A percentile compares a stretch with the other conserved stretches of the same genome.
Evolutionary conservation across 2,329 filamentous ascomycete species (phyloP).

Genomic region (Stagonosporopsis rhizophila): DNA sequence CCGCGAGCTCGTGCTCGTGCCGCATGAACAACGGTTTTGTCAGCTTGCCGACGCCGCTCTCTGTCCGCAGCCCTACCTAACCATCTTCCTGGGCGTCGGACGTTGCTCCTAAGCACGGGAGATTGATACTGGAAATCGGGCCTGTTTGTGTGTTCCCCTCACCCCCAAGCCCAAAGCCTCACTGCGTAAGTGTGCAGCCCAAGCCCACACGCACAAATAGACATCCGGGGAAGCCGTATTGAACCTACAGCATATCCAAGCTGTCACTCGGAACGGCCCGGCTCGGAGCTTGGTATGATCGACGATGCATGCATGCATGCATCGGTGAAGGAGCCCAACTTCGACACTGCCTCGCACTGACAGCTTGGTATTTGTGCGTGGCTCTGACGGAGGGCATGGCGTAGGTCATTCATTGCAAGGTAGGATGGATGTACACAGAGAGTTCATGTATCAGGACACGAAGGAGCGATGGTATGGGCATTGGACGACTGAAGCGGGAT

Average conservation of each 20-base stretch:
- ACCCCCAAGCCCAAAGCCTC: neutral
- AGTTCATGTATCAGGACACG: neutral
- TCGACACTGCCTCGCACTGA: neutral
- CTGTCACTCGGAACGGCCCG: conserved; percentile 6
- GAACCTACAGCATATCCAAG: neutral
- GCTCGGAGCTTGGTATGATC: conserved; percentile 5
- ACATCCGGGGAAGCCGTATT: conserved; percentile 11
- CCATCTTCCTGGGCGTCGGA: neutral
- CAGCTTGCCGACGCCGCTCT: neutral
- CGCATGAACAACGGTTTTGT: neutral
- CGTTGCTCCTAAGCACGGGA: neutral
- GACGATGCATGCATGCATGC: neutral
- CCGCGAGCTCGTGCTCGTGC: neutral
- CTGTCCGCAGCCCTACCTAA: neutral
- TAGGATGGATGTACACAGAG: neutral
- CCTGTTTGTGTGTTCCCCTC: neutral
- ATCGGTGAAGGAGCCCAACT: conserved; percentile 9
- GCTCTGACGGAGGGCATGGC: neutral
- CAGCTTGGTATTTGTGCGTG: neutral
- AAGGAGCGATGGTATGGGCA: neutral
- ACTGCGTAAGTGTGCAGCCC: neutral
- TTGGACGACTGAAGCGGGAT: neutral
- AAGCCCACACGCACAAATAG: neutral
- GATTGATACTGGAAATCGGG: neutral
- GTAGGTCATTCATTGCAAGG: neutral